phyloP scores from a whole-genome alignment of 1,284 basidiomycete genomes.

The Flammula alnicola region DNA sequence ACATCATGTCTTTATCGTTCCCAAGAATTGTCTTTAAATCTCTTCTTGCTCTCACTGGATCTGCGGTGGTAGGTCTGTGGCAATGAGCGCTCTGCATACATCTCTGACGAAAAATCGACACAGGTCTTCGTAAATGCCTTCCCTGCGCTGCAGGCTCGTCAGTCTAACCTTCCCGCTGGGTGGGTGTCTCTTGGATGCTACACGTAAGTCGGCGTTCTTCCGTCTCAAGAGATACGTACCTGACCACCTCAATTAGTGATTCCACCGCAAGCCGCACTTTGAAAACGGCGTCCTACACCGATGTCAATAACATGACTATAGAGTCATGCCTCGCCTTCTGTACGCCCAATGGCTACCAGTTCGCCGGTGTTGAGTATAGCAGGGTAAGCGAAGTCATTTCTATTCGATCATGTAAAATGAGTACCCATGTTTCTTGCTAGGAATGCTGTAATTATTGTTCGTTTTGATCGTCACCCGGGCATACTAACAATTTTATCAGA shows the following conservation, averaged over 20 bases:
- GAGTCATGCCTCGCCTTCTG: conserved; percentile 23
- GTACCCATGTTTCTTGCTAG: conserved; percentile 15
- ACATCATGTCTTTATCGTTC: no score
- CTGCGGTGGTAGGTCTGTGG: no score
- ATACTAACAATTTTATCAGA: conserved; percentile 41
- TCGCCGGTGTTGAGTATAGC: conserved; percentile 35
- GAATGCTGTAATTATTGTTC: conserved; percentile 54
- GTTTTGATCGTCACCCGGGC: background rate
- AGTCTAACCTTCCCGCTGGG: background rate
- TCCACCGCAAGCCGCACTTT: conserved; percentile 9
- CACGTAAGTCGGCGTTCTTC: background rate
- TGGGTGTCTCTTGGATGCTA: conserved; percentile 1
- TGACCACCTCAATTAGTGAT: conserved; percentile 4
- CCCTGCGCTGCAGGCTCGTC: background rate
- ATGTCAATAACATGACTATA: conserved; percentile 21
- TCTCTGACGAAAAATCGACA: no score
- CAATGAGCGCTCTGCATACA: no score
- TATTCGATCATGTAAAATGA: background rate
- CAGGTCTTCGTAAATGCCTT: background rate
- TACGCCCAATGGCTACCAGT: conserved; percentile 37
- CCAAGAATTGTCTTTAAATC: no score
- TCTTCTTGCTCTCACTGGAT: no score
- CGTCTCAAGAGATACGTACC: background rate
- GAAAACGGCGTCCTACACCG: conserved; percentile 29
- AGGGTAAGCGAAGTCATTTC: conserved; percentile 8